Percentiles rank a stretch among this genome's conserved stretches.
phyloP scores from a whole-genome alignment of 1,284 basidiomycete species.

The Tetrapyrgos nigripes region DNA sequence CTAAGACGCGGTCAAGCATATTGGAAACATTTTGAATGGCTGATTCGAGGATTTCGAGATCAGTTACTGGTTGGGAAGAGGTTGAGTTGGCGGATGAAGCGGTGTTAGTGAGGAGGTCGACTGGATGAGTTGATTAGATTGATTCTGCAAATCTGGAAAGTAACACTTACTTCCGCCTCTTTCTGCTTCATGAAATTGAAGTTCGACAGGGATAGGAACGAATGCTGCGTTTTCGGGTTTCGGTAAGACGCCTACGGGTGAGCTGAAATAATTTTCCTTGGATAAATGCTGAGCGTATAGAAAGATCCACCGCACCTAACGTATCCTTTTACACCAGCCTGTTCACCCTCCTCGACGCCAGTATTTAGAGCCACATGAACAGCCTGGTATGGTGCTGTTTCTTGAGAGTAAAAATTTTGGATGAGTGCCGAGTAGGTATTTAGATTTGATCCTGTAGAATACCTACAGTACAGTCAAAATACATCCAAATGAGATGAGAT shows the following conservation, averaged over 20 bases:
- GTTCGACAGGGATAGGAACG: conserved; percentile 83
- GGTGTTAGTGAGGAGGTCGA: conserved; percentile 76
- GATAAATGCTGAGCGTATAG: conserved; percentile 5
- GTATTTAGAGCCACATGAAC: conserved; percentile 96
- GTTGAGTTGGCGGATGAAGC: conserved; percentile 57
- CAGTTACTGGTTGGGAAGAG: conserved; percentile 58
- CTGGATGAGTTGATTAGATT: conserved; percentile 42
- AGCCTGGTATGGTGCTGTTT: conserved; percentile 89
- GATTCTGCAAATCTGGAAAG: background rate
- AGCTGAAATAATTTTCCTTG: conserved; percentile 48
- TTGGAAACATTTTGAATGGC: conserved; percentile 74
- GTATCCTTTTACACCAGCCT: conserved; percentile 88
- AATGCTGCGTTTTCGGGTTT: conserved; percentile 95
- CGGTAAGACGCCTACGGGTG: conserved; percentile 84
- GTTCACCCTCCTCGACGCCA: conserved; percentile 71
- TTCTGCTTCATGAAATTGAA: conserved; percentile 85
- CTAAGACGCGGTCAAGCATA: conserved; percentile 87
- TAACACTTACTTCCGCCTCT: conserved; percentile 78
- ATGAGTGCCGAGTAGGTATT: conserved; percentile 98
- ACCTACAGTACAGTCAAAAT: conserved; percentile 57
- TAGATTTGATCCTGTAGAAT: conserved; percentile 88
- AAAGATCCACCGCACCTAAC: conserved; percentile 65
- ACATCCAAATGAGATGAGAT: background rate
- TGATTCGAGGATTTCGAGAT: conserved; percentile 74
- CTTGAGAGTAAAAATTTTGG: conserved; percentile 97